These are phyloP conservation scores for Acacia crassicarpa DNA, from an alignment of 306 rosid genomes.

Conservation along the genomic window DNA sequence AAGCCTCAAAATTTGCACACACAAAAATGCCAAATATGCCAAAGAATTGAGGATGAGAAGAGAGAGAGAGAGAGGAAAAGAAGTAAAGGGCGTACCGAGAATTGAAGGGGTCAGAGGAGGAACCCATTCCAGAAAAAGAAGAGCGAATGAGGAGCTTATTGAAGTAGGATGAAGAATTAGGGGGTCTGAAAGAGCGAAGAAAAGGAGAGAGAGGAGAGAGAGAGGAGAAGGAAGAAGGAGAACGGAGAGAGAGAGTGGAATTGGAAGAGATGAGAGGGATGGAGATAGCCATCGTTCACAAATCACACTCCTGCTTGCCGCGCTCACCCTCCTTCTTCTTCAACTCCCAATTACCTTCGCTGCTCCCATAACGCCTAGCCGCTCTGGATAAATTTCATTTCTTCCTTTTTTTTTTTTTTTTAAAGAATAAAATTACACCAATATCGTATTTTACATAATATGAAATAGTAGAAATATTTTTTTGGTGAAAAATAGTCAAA, in stretches of 20 bases:
- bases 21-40: background rate
- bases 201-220: conserved; percentile 18
- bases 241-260: conserved; percentile 15
- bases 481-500: too few species aligned
- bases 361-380: background rate
- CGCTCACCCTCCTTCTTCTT: background rate
- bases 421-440: too few species aligned
- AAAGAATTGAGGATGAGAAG: background rate
- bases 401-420: background rate
- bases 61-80: background rate
- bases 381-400: background rate
- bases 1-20: background rate
- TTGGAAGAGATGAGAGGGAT: conserved; percentile 31
- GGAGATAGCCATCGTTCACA: conserved; percentile 41
- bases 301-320: background rate
- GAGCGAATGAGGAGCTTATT: conserved; percentile 22
- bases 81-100: conserved; percentile 32
- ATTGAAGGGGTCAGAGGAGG: conserved; percentile 35
- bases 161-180: conserved; percentile 16
- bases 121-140: conserved; percentile 39
- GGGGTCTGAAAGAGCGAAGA: conserved; percentile 8
- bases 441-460: too few species aligned
- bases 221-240: conserved; percentile 22
- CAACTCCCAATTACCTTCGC: background rate
- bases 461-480: too few species aligned